phyloP scores from a whole-genome alignment of 164 flowering plant species.

The Amborella trichopoda region DNA sequence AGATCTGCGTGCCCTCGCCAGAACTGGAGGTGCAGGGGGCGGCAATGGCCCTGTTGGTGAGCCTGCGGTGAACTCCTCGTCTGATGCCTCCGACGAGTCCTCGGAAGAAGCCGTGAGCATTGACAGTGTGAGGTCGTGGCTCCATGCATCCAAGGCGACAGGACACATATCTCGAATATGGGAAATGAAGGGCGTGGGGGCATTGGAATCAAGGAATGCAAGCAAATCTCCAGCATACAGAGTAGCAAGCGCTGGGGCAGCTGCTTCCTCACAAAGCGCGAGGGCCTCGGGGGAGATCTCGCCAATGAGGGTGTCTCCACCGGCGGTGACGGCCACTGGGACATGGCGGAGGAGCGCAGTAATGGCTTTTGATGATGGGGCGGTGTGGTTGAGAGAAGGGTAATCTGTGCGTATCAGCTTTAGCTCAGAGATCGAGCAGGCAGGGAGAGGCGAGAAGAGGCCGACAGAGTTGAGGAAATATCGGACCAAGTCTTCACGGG shows the following conservation, averaged over 20 bases:
- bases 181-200: too few relatives aligned
- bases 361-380: conserved; percentile 48
- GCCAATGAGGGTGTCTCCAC: conserved; percentile 47
- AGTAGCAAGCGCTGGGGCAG: conserved; percentile 61
- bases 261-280: conserved; percentile 58
- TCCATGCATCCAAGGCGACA: conserved; percentile 30
- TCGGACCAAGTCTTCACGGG: conserved; percentile 70
- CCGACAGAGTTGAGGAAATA: conserved; percentile 73
- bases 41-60: conserved; percentile 4
- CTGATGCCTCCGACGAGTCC: conserved; percentile 17
- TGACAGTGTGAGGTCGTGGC: not conserved
- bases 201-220: conserved; percentile 82
- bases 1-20: conserved; percentile 27
- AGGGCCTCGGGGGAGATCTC: conserved; percentile 83
- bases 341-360: conserved; percentile 36
- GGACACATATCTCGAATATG: too few relatives aligned
- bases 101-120: not conserved
- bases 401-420: conserved; percentile 38
- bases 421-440: conserved; percentile 44
- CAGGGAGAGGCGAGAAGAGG: conserved; percentile 54
- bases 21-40: not conserved
- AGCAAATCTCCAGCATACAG: conserved; percentile 75
- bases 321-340: conserved; percentile 67
- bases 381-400: conserved; percentile 33
- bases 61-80: conserved; percentile 36